Evolutionary conservation across 179 eudicot species (phyloP), one percentile per base, ranked within the genome.

Genomic region (Spinacia oleracea): DNA sequence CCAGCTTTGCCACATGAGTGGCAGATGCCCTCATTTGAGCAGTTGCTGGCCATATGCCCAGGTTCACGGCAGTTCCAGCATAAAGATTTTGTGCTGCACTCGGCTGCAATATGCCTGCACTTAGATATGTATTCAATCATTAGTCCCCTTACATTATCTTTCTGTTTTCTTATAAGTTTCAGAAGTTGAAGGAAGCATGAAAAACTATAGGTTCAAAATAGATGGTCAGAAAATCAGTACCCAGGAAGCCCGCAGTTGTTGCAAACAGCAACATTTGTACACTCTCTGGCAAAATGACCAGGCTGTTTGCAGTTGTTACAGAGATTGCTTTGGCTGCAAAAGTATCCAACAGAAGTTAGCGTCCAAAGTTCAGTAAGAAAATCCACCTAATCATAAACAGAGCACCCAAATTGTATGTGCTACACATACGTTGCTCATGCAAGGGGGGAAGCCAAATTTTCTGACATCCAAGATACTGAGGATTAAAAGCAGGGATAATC

Each of bases 221-320:
- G 15, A 60, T 25, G 31, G 43, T 21, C 4, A 38, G 29, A 43
- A 58, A 69, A 76, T 68, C 45, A 77, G 80, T 90, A 96, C 99
- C 99, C 99, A 9, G 99, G 98, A 87, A 96, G 93, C 65, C 97
- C 99, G 76, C 99, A 95, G 80, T 93, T 95, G 93, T 95, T 92
- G 77, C 98, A 95, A 77, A 94, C 89, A 76, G 97, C 97, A 76
- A 88, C 96, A 85, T 91, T 94, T 48, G 98, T 88, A 85, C 98
- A 95, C 74, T 95, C 98, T 85, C 97, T 86, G 32, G 98, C 97
- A 86, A 84, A 95, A 79, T 95, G 98, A 79, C 98, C 98, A 48
- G 98, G 96, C 71, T 87, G 89, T 82, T 90, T 96, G 93, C 99
- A 93, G 87, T 96, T 93, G 84, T 96, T 96, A 84, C 99, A 96